Percentiles rank a stretch among this genome's conserved stretches.
Evolutionary conservation across 192 early-diverging fungal species (phyloP).

Genomic region (Umbelopsis isabellina): DNA sequence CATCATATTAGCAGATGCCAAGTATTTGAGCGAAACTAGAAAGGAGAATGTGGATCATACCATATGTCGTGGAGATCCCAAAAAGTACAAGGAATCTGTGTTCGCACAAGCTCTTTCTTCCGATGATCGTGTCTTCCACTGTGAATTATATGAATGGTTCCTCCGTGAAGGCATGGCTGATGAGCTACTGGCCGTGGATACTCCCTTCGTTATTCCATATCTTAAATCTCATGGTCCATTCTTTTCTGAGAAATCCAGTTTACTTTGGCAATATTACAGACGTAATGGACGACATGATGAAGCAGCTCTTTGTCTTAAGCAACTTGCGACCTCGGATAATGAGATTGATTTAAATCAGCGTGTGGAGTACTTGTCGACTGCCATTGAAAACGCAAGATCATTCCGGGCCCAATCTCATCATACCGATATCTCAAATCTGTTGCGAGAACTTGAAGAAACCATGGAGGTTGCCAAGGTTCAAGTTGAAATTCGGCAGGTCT

Average conservation of each 20-base stretch:
- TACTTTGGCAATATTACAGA: constrained; percentile 36
- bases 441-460: constrained; percentile 1
- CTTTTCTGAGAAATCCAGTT: neutral
- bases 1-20: neutral
- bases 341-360: constrained; percentile 16
- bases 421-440: constrained; percentile 2
- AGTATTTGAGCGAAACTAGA: constrained; percentile 6
- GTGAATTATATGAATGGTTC: constrained; percentile 36
- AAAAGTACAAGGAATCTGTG: constrained; percentile 4
- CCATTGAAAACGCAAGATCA: constrained; percentile 25
- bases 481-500: constrained; percentile 9
- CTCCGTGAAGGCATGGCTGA: constrained; percentile 6
- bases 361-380: constrained; percentile 26
- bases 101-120: constrained; percentile 21
- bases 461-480: constrained; percentile 22
- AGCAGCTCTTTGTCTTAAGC: constrained; percentile 31
- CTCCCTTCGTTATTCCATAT: constrained; percentile 28
- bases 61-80: neutral
- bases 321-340: constrained; percentile 12
- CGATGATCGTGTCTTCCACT: constrained; percentile 35
- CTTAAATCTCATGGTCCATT: constrained; percentile 22
- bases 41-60: constrained; percentile 6
- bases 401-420: neutral
- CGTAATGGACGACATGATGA: constrained; percentile 16
- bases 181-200: constrained; percentile 23